phyloP scores from a whole-genome alignment of 2,329 filamentous ascomycete genomes.

The Phaeosphaeriaceae sp. region DNA sequence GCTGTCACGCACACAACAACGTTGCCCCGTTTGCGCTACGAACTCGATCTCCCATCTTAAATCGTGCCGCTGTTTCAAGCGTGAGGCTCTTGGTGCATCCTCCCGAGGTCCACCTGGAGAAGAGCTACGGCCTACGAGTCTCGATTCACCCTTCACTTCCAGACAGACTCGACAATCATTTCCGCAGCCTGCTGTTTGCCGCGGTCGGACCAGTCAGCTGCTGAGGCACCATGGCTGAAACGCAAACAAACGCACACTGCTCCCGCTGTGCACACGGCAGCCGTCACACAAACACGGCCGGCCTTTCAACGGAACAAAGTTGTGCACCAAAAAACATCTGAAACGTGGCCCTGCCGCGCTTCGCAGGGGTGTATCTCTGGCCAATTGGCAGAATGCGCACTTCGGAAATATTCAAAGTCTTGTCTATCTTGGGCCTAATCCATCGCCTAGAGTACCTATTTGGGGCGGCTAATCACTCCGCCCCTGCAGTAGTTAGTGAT shows the following conservation, averaged over 20 bases:
- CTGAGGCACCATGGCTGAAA: conserved; percentile 24
- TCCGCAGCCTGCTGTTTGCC: conserved; percentile 14
- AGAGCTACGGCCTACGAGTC: conserved; percentile 15
- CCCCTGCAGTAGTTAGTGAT: conserved; percentile 33
- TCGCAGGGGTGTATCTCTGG: conserved; percentile 2
- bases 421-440: conserved; percentile 19
- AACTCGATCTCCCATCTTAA: conserved; percentile 20
- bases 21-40: conserved; percentile 17
- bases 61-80: conserved; percentile 23
- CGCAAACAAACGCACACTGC: conserved; percentile 12
- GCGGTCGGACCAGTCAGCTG: conserved; percentile 19
- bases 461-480: conserved; percentile 21
- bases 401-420: conserved; percentile 9
- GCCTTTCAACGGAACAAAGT: conserved; percentile 17
- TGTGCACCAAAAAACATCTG: conserved; percentile 23
- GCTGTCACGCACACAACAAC: conserved; percentile 17
- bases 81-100: conserved; percentile 18
- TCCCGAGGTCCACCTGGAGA: conserved; percentile 15
- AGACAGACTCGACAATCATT: conserved; percentile 20
- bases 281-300: conserved; percentile 3
- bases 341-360: conserved; percentile 27
- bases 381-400: conserved; percentile 19
- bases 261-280: conserved; percentile 3
- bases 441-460: conserved; percentile 23
- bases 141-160: conserved; percentile 21